phyloP scores from a whole-genome alignment of 2,329 filamentous ascomycete species.

The Catunica adiposa region DNA sequence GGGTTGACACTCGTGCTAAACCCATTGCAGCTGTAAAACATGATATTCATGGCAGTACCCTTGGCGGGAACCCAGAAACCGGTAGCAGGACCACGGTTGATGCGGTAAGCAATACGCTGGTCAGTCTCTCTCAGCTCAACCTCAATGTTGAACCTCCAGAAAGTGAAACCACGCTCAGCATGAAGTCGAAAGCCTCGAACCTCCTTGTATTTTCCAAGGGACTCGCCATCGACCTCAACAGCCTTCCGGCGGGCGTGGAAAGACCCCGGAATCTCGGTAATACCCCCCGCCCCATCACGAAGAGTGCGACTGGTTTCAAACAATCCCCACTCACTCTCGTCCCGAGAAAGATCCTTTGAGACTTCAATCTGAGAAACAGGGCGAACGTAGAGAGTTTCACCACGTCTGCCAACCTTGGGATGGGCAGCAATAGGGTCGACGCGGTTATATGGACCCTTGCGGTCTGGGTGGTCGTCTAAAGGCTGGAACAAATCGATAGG shows the following conservation, averaged over 20 bases:
- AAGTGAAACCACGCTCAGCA: conserved; percentile 71
- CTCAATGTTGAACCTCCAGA: conserved; percentile 95
- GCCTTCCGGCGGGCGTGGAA: conserved; percentile 38
- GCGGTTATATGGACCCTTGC: conserved; percentile 56
- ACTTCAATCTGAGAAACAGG: conserved; percentile 77
- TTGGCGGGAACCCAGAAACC: conserved; percentile 88
- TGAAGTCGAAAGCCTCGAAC: conserved; percentile 70
- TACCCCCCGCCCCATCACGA: conserved; percentile 30
- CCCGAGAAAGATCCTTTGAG: conserved; percentile 56
- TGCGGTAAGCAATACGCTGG: conserved; percentile 81
- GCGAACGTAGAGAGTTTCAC: conserved; percentile 73
- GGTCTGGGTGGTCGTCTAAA: conserved; percentile 15
- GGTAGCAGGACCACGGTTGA: conserved; percentile 76
- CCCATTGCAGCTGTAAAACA: conserved; percentile 97
- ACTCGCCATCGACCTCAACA: conserved; percentile 57
- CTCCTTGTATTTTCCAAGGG: conserved; percentile 63
- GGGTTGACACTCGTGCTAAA: conserved; percentile 70
- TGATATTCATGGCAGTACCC: conserved; percentile 86
- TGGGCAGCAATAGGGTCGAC: conserved; percentile 81
- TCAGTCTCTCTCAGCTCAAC: conserved; percentile 66
- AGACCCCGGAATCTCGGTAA: conserved; percentile 33
- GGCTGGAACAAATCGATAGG: conserved; percentile 68
- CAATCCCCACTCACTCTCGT: conserved; percentile 68
- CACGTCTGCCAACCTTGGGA: conserved; percentile 68
- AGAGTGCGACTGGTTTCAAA: conserved; percentile 52